Evolutionary conservation across 768 basidiomycete genomes (phyloP).

Genomic region (Termitomyces sp.): DNA sequence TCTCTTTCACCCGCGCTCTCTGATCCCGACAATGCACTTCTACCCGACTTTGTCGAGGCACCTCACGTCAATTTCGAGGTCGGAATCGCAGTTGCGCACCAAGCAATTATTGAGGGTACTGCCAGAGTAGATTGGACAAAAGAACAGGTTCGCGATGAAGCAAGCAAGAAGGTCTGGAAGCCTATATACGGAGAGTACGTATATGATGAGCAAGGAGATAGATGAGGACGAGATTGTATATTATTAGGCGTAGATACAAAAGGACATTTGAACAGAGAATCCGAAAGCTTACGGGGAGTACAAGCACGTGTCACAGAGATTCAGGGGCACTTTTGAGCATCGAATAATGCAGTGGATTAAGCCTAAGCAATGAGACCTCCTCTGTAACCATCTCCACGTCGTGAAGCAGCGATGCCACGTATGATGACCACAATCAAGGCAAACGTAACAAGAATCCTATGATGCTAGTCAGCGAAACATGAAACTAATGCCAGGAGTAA

Average conservation of each 20-base stretch:
- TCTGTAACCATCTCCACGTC: constrained; percentile 61
- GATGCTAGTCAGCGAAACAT: background rate
- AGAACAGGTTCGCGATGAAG: constrained; percentile 48
- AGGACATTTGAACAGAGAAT: background rate
- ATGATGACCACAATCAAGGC: constrained; percentile 51
- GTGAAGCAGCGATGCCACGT: constrained; percentile 52
- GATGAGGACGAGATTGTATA: background rate
- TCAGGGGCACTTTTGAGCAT: background rate
- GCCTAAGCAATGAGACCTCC: constrained; percentile 40
- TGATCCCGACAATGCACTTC: constrained; percentile 63
- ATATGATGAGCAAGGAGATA: constrained; percentile 49
- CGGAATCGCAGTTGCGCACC: constrained; percentile 75
- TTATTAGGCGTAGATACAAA: background rate
- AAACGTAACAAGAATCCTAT: constrained; percentile 62
- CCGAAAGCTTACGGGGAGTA: background rate
- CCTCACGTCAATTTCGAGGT: constrained; percentile 73
- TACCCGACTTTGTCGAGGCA: constrained; percentile 75
- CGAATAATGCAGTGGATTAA: background rate
- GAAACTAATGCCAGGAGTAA: constrained; percentile 2
- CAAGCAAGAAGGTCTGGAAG: constrained; percentile 50
- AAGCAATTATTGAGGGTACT: constrained; percentile 68
- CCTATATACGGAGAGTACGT: constrained; percentile 62
- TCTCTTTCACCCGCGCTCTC: constrained; percentile 68
- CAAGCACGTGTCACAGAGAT: background rate
- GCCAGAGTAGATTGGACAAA: constrained; percentile 54